Base-by-base conservation (phyloP, 2,329 filamentous ascomycete genomes). In the Aurifilum marmelostoma region DNA sequence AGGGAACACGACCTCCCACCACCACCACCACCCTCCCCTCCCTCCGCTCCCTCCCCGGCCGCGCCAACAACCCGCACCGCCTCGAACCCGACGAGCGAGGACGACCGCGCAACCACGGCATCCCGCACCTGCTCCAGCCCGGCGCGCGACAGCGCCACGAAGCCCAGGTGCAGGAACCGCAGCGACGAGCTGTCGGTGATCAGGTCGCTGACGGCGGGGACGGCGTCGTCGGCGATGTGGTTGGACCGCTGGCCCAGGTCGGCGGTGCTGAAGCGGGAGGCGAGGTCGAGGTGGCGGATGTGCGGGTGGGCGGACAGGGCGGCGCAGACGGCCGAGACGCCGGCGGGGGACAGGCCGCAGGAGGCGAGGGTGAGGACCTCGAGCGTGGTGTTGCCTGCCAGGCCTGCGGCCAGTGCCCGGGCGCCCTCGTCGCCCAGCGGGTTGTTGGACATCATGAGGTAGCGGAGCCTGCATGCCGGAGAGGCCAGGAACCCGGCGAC, bases 401-500 rank as follows among this genome's bases (percentile, higher is more conserved):
- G 75, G 37, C 74, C 77, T 61, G 77, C 78, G 56, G 79, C 79
- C 56, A 74, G 74, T 16, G 69, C 73, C 0, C 68, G 67, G 0
- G 62, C 75, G 1, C 79, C 77, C 1, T 71, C 77, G 39, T 76
- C 80, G 24, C 83, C 83, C 2, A 81, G 73, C 2, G 80, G 80
- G 68, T 81, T 81, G 54, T 72, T 74, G 29, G 79, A 80, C 69
- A 81, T 72, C 72, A 81, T 81, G 5, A 81, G 65, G 37, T 79
- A 79, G 27, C 75, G 76, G 50, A 81, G 67, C 14, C 74, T 74
- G 70, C 78, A 79, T 65, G 75, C 73, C 1, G 78, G 75, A 3
- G 76, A 77, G 14, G 65, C 54, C 11, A 81, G 72, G 68, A 81
- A 81, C 27, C 68, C 66, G 9, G 75, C 77, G 29, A 81, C 75